Evolutionary conservation across 225 moss, liverwort and hornwort species (phyloP).

Genomic region (Marchantia polymorpha): DNA sequence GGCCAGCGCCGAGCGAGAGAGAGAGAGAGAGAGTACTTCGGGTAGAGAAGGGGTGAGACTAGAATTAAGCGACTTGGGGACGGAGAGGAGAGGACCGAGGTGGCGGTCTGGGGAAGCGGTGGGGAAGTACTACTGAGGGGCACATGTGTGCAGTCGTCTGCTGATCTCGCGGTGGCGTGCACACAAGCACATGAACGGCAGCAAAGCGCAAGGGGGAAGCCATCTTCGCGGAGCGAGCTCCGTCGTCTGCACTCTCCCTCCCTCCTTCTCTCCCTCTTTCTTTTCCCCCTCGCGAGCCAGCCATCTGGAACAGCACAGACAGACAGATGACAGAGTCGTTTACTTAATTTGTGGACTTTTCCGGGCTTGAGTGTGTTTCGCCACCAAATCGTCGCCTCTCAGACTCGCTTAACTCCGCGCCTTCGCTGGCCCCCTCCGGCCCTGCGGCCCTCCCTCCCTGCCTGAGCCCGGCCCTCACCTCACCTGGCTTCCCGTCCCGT

Average conservation of each 20-base stretch:
- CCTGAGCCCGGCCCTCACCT: neutral
- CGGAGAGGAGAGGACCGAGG: too few species aligned
- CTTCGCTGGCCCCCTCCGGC: neutral
- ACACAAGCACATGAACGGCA: neutral
- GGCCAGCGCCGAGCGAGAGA: neutral
- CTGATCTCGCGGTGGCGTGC: slow-evolving; percentile 19
- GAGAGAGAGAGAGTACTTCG: neutral
- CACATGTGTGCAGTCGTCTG: slow-evolving; percentile 1
- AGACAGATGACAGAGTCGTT: neutral
- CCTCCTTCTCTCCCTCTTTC: too few species aligned
- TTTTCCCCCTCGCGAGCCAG: neutral
- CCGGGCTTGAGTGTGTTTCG: too few species aligned
- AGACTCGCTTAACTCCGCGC: neutral
- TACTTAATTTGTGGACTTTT: slow-evolving; percentile 10
- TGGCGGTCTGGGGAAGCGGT: too few species aligned
- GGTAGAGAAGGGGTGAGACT: too few species aligned
- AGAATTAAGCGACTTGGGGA: too few species aligned
- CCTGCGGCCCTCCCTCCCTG: neutral
- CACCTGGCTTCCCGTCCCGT: neutral
- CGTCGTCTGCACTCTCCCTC: slow-evolving; percentile 1
- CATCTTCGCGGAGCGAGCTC: neutral
- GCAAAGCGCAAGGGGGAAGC: neutral
- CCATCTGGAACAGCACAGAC: neutral
- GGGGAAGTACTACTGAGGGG: neutral
- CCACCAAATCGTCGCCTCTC: neutral